These are phyloP conservation scores for Fusarium kyushuense DNA, from an alignment of 2,329 filamentous ascomycete species.

Conservation along the genomic window DNA sequence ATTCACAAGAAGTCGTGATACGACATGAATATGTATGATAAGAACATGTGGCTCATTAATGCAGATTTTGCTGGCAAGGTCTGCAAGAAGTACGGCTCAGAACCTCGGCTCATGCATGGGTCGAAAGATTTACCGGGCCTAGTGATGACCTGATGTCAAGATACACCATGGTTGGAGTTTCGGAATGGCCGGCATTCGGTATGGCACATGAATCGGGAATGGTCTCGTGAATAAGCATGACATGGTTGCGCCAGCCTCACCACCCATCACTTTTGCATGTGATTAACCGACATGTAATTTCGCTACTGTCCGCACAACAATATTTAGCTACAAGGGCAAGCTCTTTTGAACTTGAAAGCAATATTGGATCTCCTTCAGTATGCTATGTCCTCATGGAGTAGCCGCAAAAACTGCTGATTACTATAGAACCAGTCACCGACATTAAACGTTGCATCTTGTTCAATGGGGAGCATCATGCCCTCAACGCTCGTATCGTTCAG, in stretches of 20 bases:
- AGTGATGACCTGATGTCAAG: conserved; percentile 21
- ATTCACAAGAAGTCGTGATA: not conserved
- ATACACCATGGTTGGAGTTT: not conserved
- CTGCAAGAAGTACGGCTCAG: not conserved
- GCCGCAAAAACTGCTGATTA: conserved; percentile 35
- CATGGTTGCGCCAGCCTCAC: not conserved
- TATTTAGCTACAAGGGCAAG: not conserved
- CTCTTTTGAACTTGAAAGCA: not conserved
- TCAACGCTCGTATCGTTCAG: not conserved
- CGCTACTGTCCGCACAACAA: not conserved
- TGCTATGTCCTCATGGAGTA: conserved; percentile 30
- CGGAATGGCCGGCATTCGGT: conserved; percentile 3
- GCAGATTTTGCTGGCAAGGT: not conserved
- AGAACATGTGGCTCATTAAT: not conserved
- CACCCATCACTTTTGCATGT: conserved; percentile 15
- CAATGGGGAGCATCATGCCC: not conserved
- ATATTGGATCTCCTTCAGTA: not conserved
- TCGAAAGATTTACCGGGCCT: conserved; percentile 1
- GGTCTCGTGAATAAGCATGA: not conserved
- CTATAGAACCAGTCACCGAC: conserved; percentile 31
- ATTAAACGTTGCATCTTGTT: not conserved
- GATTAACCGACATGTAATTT: conserved; percentile 9
- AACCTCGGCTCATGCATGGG: conserved; percentile 30
- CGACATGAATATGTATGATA: not conserved
- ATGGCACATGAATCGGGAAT: not conserved